A percentile compares a stretch with the other conserved stretches of the same genome.
Conservation (phyloP, 1,284 basidiomycete species). For the Sanguinoderma infundibulare region DNA sequence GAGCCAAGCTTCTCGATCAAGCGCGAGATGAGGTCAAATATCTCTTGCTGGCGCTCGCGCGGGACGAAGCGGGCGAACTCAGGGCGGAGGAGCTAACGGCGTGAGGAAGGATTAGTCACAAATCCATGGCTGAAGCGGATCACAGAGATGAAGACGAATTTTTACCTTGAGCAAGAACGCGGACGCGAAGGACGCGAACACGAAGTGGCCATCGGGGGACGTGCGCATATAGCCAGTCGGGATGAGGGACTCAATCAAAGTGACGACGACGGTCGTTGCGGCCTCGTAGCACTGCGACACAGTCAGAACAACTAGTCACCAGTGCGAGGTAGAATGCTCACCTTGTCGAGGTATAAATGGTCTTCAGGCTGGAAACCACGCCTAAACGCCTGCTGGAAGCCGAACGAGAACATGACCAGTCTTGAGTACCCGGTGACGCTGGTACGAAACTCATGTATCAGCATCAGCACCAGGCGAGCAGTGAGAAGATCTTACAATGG, state of each 20-base stretch:
- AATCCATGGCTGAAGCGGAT: background rate
- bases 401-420: constrained; percentile 87
- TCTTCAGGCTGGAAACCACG: constrained; percentile 68
- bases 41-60: constrained; percentile 66
- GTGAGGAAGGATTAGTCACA: background rate
- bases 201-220: constrained; percentile 84
- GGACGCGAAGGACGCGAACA: constrained; percentile 85
- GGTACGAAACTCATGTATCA: constrained; percentile 3
- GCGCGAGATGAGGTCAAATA: constrained; percentile 71
- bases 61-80: constrained; percentile 68
- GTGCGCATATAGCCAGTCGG: constrained; percentile 82
- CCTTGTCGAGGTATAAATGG: constrained; percentile 71
- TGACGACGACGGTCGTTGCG: constrained; percentile 69
- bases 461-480: background rate
- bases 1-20: constrained; percentile 75
- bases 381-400: constrained; percentile 81
- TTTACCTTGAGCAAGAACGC: constrained; percentile 82
- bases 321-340: constrained; percentile 31
- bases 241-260: constrained; percentile 67
- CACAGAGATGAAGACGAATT: constrained; percentile 2
- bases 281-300: constrained; percentile 65
- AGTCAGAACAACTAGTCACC: background rate
- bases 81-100: constrained; percentile 66
- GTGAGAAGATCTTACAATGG: constrained; percentile 65
- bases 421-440: constrained; percentile 79